Percentiles rank a stretch among this genome's conserved stretches.
Conservation (phyloP, 257 asterid species). For the Solanum ossicruentum region DNA sequence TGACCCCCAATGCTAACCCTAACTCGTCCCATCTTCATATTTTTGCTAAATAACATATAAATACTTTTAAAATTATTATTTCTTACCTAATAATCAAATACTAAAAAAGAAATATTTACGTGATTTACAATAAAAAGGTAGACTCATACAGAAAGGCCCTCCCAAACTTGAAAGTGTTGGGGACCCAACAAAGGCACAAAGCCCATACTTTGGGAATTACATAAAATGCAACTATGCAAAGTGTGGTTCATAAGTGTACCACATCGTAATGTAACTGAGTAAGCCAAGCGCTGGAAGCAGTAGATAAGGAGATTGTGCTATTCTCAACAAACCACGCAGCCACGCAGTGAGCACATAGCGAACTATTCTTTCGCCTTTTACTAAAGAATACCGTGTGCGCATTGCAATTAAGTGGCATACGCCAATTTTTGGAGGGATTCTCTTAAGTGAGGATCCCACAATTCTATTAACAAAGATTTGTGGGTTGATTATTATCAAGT, state of each 20-base stretch:
- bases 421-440: background rate
- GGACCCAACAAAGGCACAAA: background rate
- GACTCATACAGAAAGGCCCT: background rate
- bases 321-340: fast-evolving
- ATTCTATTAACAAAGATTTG: background rate
- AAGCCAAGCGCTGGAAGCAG: background rate
- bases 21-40: background rate
- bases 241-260: background rate
- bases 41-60: too few species aligned
- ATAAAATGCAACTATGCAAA: background rate
- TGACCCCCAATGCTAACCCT: background rate
- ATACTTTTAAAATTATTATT: background rate
- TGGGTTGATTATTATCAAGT: background rate
- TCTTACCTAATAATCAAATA: too few species aligned
- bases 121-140: background rate
- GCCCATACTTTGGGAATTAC: background rate
- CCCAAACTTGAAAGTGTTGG: background rate
- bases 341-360: background rate
- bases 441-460: background rate
- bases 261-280: background rate
- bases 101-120: too few species aligned
- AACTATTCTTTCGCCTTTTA: background rate
- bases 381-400: background rate
- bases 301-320: background rate
- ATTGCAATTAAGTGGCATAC: background rate